Conservation (phyloP, 108 stramenopile species). For the Cyclotella kingstonii region DNA sequence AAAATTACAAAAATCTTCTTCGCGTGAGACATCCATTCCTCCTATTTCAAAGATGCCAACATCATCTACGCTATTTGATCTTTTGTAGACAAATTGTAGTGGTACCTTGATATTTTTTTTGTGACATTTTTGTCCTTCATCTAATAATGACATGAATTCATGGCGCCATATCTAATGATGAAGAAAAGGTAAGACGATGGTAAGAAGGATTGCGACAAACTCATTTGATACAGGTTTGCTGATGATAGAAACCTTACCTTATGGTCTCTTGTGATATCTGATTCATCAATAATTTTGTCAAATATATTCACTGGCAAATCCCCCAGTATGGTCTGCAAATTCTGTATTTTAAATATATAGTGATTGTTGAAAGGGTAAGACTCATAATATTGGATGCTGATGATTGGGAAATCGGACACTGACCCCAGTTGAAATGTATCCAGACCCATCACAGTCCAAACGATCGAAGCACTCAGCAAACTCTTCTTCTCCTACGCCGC, state of each 20-base stretch:
- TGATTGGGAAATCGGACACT: not conserved
- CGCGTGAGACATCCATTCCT: not conserved
- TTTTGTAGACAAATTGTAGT: conserved; percentile 3
- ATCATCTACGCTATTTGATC: conserved; percentile 19
- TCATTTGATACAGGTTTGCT: not conserved
- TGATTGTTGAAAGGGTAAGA: not conserved
- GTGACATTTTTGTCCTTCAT: conserved; percentile 1
- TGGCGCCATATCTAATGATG: conserved; percentile 5
- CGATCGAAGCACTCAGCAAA: conserved; percentile 79
- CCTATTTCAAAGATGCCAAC: conserved; percentile 2
- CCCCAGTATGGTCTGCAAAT: conserved; percentile 55
- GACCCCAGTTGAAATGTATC: conserved; percentile 55
- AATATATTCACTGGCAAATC: conserved; percentile 38
- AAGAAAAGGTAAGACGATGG: not conserved
- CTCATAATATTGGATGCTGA: not conserved
- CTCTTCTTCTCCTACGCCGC: conserved; percentile 56
- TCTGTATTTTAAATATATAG: conserved; percentile 2
- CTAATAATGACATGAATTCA: conserved; percentile 21
- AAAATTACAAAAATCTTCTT: not conserved
- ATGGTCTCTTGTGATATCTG: conserved; percentile 43
- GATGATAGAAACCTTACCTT: not conserved
- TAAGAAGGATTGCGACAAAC: not conserved
- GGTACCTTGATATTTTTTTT: not conserved
- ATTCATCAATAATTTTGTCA: conserved; percentile 47
- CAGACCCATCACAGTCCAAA: conserved; percentile 74